Percentiles rank a stretch among this genome's conserved stretches.
phyloP scores from a whole-genome alignment of 805 yeast genomes.

The Lipomyces sp. region DNA sequence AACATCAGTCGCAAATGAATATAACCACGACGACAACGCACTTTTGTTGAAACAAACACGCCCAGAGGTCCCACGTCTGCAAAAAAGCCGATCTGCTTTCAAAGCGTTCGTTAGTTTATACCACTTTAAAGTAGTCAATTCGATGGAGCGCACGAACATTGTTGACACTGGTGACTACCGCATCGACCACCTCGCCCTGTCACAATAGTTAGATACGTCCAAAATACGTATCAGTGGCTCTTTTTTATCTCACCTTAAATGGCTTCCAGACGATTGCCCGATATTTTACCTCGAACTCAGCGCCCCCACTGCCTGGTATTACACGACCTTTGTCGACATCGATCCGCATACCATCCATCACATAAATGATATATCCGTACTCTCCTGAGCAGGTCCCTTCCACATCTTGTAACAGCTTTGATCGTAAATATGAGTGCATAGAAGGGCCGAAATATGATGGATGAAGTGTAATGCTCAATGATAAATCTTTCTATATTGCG shows the following conservation, averaged over 20 bases:
- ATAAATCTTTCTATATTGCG: conserved; percentile 69
- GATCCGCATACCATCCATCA: conserved; percentile 88
- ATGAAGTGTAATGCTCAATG: conserved; percentile 88
- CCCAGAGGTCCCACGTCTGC: conserved; percentile 98
- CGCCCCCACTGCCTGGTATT: conserved; percentile 89
- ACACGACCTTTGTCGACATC: conserved; percentile 95
- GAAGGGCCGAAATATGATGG: conserved; percentile 98
- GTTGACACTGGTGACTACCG: conserved; percentile 89
- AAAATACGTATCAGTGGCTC: neutral
- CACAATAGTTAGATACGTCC: neutral
- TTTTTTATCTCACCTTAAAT: conserved; percentile 58
- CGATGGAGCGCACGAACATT: conserved; percentile 46
- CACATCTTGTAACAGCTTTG: conserved; percentile 89
- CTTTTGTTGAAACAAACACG: conserved; percentile 91
- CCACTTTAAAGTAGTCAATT: neutral
- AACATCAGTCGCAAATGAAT: neutral
- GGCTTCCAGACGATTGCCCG: conserved; percentile 98
- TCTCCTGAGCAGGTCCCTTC: conserved; percentile 99
- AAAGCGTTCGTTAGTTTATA: conserved; percentile 1
- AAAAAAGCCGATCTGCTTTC: conserved; percentile 78
- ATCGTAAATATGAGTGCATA: conserved; percentile 90
- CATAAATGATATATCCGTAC: conserved; percentile 96
- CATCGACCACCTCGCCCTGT: conserved; percentile 94
- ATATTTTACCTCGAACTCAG: conserved; percentile 94
- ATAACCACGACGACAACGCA: conserved; percentile 29